Evolutionary conservation across 2,329 filamentous ascomycete genomes (phyloP), one percentile per base, ranked within the genome.

Genomic region (Lasiodiplodia hormozganensis): DNA sequence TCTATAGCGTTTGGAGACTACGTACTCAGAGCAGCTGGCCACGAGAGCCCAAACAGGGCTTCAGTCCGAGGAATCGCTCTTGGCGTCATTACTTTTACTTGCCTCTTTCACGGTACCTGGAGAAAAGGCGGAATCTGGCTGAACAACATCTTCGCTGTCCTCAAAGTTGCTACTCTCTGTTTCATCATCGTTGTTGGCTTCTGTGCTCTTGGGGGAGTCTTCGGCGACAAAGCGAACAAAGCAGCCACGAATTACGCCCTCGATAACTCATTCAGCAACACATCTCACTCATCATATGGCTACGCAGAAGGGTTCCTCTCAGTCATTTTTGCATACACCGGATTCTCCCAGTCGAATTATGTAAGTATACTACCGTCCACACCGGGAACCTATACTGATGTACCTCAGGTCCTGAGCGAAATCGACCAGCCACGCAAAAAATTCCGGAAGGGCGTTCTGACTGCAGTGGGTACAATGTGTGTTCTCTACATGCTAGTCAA

Each of bases 61-160:
- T 68, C 77, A 2, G 80, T 84, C 14, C 78, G 83, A 38, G 85
- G 81, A 3, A 81, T 87, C 49, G 85, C 86, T 0, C 77, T 87
- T 31, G 79, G 74, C 4, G 76, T 81, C 0, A 77, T 83, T 8
- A 80, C 80, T 0, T 71, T 82, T 12, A 81, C 83, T 3, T 84
- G 84, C 67, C 76, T 85, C 21, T 78, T 87, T 1, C 85, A 88
- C 69, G 80, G 75, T 3, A 73, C 77, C 34, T 86, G 83, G 53
- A 77, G 86, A 31, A 77, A 81, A 8, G 84, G 83, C 3, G 86
- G 86, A 2, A 85, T 87, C 53, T 73, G 78, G 25, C 72, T 87
- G 28, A 86, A 85, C 73, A 87, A 87, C 70, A 28, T 80, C n/a
- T 76, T 87, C 38, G 85, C 85, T 3, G 74, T 82, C 3, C 71